A percentile compares a stretch with the other conserved stretches of the same genome.
Conservation (phyloP, 441 rosid species). For the Lagerstroemia fauriei region DNA sequence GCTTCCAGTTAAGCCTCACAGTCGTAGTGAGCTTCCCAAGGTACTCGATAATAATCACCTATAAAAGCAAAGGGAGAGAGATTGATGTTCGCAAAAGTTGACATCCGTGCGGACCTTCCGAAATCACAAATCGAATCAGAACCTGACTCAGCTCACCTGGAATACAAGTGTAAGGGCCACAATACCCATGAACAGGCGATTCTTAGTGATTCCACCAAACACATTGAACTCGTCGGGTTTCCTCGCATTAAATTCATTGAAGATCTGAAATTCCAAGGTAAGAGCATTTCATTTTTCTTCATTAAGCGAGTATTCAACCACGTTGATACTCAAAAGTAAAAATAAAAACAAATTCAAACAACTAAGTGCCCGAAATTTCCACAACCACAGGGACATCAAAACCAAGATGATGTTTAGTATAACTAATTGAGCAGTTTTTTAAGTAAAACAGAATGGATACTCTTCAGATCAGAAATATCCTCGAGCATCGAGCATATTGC, state of each 20-base stretch:
- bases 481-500: no score
- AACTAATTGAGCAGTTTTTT: no score
- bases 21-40: constrained; percentile 80
- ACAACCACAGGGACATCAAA: no score
- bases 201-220: constrained; percentile 65
- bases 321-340: no score
- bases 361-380: no score
- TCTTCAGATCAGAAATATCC: no score
- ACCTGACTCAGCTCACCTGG: constrained; percentile 54
- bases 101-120: not conserved
- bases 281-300: not conserved
- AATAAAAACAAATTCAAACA: no score
- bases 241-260: constrained; percentile 91
- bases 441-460: no score
- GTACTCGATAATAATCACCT: constrained; percentile 75
- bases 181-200: constrained; percentile 73
- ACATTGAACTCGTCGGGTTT: constrained; percentile 84
- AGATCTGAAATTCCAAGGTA: constrained; percentile 53
- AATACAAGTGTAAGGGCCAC: constrained; percentile 62
- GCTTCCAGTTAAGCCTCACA: constrained; percentile 66
- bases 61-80: constrained; percentile 12
- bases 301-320: not conserved
- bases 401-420: no score
- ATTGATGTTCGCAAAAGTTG: not conserved
- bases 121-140: not conserved